Evolutionary conservation across 2,329 filamentous ascomycete genomes (phyloP), one percentile per base, ranked within the genome.

Genomic region (Colletotrichum scovillei): DNA sequence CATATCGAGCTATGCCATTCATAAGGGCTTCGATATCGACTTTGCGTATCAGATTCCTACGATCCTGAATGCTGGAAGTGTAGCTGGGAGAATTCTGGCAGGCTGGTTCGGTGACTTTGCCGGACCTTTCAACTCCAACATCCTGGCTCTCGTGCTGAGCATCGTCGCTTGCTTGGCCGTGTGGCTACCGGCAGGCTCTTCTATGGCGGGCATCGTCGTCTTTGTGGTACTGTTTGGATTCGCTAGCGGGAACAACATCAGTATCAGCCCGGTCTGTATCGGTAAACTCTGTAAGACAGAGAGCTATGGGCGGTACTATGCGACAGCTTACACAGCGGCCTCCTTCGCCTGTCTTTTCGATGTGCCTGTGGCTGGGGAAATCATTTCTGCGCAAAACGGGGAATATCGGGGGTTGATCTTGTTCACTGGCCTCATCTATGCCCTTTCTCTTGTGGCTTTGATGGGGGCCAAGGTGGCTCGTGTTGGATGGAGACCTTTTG

Each of bases 51-150:
- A 95, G 79, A 87, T 97, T 68, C 85, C 97, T 26, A 92, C 94
- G 9, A 92, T 98, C 74, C 87, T 98, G 80, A 98, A 97, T 80
- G 93, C 91, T 1, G 94, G 91, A 9, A 95, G 92, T 0, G 92
- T 94, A 67, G 84, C 97, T 14, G 95, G 96, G 3, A 91, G 96
- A 42, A 92, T 91, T 79, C 84, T 95, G 0, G 94, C 95, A 0
- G 95, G 95, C 0, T 93, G 92, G 80, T 89, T 93, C 74, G 92
- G 94, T 1, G 95, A 98, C 81, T 88, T 88, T 55, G 84, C 96
- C n/a, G 96, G 96, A 0, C 89, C 94, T 2, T 97, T 94, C 85
- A 98, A 98, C 79, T 91, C 91, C 22, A 94, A 95, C 83, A 90
- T 97, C 72, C 82, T 91, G n/a, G 91, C 92, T 0, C 87, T 94